Percentiles rank a stretch among this genome's conserved stretches.
Conservation (phyloP, 371 early-diverging fungal species). For the Parasitella parasitica region DNA sequence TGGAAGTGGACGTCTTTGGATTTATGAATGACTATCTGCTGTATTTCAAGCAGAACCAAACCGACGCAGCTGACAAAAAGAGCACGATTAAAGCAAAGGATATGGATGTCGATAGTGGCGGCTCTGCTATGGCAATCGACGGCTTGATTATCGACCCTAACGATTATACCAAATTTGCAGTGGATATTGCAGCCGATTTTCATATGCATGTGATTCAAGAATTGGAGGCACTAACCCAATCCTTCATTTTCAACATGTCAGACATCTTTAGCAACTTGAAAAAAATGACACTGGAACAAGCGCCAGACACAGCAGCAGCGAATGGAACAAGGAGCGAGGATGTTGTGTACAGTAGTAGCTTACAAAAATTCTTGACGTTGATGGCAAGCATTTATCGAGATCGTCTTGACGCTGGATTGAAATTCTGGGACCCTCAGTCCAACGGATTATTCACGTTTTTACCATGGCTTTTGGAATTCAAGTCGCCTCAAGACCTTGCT, state of each 20-base stretch:
- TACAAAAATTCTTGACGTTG: constrained; percentile 61
- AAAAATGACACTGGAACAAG: neutral
- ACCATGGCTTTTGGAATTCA: constrained; percentile 61
- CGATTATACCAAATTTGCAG: constrained; percentile 24
- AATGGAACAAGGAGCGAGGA: neutral
- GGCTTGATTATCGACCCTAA: constrained; percentile 24
- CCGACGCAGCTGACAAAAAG: neutral
- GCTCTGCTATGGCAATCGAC: constrained; percentile 24
- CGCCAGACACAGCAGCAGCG: constrained; percentile 9
- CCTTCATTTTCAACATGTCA: constrained; percentile 58
- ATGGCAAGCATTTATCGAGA: constrained; percentile 68
- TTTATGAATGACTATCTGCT: constrained; percentile 38
- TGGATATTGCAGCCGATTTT: constrained; percentile 25
- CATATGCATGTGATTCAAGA: constrained; percentile 43
- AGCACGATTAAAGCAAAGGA: neutral
- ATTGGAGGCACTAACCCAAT: constrained; percentile 39
- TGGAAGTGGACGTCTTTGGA: constrained; percentile 56
- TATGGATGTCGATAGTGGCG: constrained; percentile 2
- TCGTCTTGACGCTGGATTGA: constrained; percentile 69
- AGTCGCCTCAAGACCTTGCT: constrained; percentile 14
- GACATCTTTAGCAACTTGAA: constrained; percentile 3
- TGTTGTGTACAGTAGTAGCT: constrained; percentile 10
- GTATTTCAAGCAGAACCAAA: constrained; percentile 25
- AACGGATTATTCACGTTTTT: constrained; percentile 67
- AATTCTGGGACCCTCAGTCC: constrained; percentile 70